Conservation (phyloP, 345 rosid genomes). For the Eucalyptus tenuipes region DNA sequence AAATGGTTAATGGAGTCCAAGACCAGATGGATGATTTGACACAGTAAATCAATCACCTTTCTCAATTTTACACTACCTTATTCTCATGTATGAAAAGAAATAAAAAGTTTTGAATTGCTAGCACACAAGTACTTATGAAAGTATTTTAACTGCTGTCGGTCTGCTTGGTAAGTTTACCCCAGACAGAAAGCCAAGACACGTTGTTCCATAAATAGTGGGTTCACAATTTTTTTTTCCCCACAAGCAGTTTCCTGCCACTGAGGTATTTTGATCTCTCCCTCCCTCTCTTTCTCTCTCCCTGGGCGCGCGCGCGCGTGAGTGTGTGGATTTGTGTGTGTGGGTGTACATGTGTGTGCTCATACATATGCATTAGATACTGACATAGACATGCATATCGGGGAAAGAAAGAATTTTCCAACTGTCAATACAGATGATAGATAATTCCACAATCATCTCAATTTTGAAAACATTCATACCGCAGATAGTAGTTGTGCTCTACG, state of each 20-base stretch:
- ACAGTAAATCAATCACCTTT: not conserved
- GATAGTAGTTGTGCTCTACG: conserved; percentile 73
- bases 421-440: no score
- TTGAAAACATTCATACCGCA: conserved; percentile 40
- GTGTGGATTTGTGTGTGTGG: no score
- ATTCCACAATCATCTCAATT: not conserved
- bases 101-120: not conserved
- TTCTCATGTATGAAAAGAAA: not conserved
- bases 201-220: not conserved
- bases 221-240: not conserved
- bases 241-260: not conserved
- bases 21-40: not conserved
- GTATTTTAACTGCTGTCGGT: not conserved
- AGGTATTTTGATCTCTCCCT: not conserved
- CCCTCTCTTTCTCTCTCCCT: not conserved
- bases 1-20: not conserved
- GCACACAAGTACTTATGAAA: not conserved
- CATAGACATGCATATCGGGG: no score
- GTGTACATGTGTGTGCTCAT: no score
- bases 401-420: no score
- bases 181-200: not conserved
- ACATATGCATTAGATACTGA: no score
- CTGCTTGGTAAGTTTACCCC: not conserved
- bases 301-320: no score
- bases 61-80: not conserved